A percentile compares a stretch with the other conserved stretches of the same genome.
These are phyloP conservation scores for Yamadazyma membranifaciens DNA, from an alignment of 1,139 yeast genomes.

Conservation along the genomic window DNA sequence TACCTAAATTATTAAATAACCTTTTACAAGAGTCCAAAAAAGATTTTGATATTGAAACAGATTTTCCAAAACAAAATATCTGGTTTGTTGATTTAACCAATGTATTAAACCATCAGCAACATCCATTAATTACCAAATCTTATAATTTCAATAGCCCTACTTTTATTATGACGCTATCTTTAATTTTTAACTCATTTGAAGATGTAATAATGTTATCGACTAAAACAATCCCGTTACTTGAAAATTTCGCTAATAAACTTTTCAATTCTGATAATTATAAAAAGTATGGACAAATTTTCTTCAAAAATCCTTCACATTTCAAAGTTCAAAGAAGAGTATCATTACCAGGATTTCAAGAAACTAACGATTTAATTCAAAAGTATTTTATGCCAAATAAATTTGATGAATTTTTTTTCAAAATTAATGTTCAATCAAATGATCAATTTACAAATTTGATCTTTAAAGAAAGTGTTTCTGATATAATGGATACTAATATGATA, in stretches of 20 bases:
- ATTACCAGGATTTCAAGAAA: constrained; percentile 32
- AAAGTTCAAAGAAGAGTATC: constrained; percentile 18
- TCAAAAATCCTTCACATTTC: constrained; percentile 25
- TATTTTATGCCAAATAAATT: constrained; percentile 22
- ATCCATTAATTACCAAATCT: constrained; percentile 15
- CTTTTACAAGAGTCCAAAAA: constrained; percentile 12
- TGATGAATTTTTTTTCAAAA: constrained; percentile 22
- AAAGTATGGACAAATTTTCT: constrained; percentile 26
- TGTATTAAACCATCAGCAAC: constrained; percentile 15
- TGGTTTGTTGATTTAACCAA: constrained; percentile 28
- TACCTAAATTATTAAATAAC: not conserved
- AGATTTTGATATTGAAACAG: constrained; percentile 6
- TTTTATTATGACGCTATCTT: constrained; percentile 21
- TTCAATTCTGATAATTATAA: constrained; percentile 21
- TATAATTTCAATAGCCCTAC: constrained; percentile 16
- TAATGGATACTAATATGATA: constrained; percentile 30
- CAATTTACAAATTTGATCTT: constrained; percentile 20
- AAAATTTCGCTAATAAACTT: constrained; percentile 16
- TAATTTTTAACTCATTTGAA: constrained; percentile 32
- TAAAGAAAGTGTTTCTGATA: constrained; percentile 21
- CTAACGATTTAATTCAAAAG: constrained; percentile 24
- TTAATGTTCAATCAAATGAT: constrained; percentile 12
- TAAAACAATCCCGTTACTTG: constrained; percentile 27
- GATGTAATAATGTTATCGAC: constrained; percentile 27
- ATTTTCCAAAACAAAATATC: constrained; percentile 26